These are phyloP conservation scores for Leccinum barrowsii DNA, from an alignment of 768 basidiomycete genomes.

Conservation along the genomic window DNA sequence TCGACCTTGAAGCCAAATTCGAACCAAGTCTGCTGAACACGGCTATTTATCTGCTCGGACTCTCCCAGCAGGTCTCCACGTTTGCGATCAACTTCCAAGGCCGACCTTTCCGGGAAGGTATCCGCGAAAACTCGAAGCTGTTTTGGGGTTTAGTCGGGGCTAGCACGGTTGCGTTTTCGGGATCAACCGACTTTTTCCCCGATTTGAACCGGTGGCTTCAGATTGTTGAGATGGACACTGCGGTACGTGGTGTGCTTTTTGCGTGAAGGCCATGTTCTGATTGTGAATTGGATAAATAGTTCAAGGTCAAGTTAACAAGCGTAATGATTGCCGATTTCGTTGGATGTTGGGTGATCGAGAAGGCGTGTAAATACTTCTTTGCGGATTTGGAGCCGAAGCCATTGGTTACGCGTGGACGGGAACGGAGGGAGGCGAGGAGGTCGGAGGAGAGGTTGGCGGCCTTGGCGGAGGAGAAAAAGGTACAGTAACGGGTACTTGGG, in stretches of 20 bases:
- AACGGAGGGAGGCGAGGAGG: constrained; percentile 66
- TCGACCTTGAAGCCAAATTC: constrained; percentile 96
- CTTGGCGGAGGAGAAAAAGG: constrained; percentile 35
- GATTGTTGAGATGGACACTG: constrained; percentile 81
- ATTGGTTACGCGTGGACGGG: constrained; percentile 81
- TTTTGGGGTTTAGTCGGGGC: constrained; percentile 92
- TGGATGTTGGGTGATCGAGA: constrained; percentile 85
- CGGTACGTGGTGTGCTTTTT: constrained; percentile 45
- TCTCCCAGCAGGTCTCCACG: constrained; percentile 97
- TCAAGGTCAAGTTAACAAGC: constrained; percentile 72
- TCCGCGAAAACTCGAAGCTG: constrained; percentile 91
- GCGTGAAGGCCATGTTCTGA: background rate
- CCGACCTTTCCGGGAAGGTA: constrained; percentile 96
- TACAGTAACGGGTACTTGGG: constrained; percentile 19
- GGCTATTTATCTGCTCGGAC: constrained; percentile 90
- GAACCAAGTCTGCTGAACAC: constrained; percentile 94
- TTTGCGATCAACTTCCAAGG: constrained; percentile 99
- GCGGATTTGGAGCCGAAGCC: constrained; percentile 83
- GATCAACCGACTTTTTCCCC: constrained; percentile 91
- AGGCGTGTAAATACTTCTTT: constrained; percentile 78
- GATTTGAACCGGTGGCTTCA: constrained; percentile 97
- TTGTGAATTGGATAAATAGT: constrained; percentile 42
- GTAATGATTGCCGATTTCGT: constrained; percentile 87
- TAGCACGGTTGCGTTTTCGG: constrained; percentile 86
- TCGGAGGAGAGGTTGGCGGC: constrained; percentile 35